phyloP scores from a whole-genome alignment of 2,329 filamentous ascomycete species.

The Exophiala sp. region DNA sequence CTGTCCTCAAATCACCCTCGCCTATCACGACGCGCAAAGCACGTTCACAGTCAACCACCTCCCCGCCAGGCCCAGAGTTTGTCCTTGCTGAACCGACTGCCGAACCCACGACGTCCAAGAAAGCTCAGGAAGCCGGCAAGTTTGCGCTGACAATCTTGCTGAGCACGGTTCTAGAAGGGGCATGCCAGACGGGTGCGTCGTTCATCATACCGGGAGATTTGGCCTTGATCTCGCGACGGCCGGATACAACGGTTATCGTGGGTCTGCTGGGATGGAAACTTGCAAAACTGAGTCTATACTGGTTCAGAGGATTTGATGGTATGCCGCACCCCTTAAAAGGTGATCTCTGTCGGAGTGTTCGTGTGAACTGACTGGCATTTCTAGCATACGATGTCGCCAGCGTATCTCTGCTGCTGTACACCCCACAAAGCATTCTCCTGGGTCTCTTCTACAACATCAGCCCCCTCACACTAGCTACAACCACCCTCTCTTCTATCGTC shows the following conservation, averaged over 20 bases:
- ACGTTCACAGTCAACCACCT: slow-evolving; percentile 12
- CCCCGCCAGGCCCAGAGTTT: slow-evolving; percentile 1
- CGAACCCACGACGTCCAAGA: neutral
- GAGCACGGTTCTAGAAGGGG: slow-evolving; percentile 56
- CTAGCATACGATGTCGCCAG: slow-evolving; percentile 60
- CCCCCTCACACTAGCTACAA: slow-evolving; percentile 53
- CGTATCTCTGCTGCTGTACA: slow-evolving; percentile 63
- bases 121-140: slow-evolving; percentile 29
- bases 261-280: slow-evolving; percentile 52
- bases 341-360: neutral
- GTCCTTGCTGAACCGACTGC: slow-evolving; percentile 2
- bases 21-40: slow-evolving; percentile 10
- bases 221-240: slow-evolving; percentile 57
- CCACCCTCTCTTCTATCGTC: slow-evolving; percentile 61
- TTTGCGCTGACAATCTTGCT: slow-evolving; percentile 46
- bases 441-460: slow-evolving; percentile 70
- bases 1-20: slow-evolving; percentile 8
- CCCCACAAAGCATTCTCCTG: slow-evolving; percentile 70
- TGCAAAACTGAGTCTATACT: slow-evolving; percentile 63
- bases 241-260: slow-evolving; percentile 56
- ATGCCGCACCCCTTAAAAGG: slow-evolving; percentile 17
- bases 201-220: slow-evolving; percentile 60
- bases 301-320: slow-evolving; percentile 66
- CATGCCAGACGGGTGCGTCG: slow-evolving; percentile 58
- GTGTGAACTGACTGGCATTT: neutral